These are phyloP conservation scores for Pythium chondricola DNA, from an alignment of 352 stramenopile species.

Conservation along the genomic window DNA sequence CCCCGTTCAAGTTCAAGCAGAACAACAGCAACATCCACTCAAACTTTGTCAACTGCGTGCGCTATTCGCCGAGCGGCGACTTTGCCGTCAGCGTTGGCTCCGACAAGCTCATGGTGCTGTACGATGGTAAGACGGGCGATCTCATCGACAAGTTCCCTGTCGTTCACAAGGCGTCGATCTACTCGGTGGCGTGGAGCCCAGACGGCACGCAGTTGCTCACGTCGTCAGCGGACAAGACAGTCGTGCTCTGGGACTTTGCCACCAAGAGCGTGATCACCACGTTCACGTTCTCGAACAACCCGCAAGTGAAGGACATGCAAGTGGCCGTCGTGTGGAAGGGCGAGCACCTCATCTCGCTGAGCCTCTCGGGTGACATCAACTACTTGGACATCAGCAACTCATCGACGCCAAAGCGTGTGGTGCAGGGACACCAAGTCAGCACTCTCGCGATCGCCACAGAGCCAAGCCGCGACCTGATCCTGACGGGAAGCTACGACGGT, in stretches of 20 bases:
- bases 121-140: conserved; percentile 90
- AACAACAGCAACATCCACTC: conserved; percentile 91
- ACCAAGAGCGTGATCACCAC: conserved; percentile 65
- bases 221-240: conserved; percentile 95
- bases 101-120: conserved; percentile 94
- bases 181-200: conserved; percentile 90
- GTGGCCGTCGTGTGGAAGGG: conserved; percentile 61
- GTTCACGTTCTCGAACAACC: conserved; percentile 71
- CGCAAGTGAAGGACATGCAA: conserved; percentile 82
- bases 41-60: conserved; percentile 95
- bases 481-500: conserved; percentile 93
- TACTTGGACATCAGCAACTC: conserved; percentile 64
- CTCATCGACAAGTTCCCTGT: conserved; percentile 75
- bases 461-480: conserved; percentile 52
- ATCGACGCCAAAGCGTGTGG: conserved; percentile 64
- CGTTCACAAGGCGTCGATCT: conserved; percentile 92
- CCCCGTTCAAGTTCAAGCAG: conserved; percentile 95
- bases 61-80: conserved; percentile 90
- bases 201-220: conserved; percentile 91
- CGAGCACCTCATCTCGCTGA: conserved; percentile 79
- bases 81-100: conserved; percentile 90
- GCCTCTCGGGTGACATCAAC: conserved; percentile 81
- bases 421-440: conserved; percentile 89
- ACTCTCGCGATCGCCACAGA: conserved; percentile 87
- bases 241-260: conserved; percentile 88